Evolutionary conservation across 352 stramenopile genomes (phyloP).

Genomic region (Pythium insidiosum): DNA sequence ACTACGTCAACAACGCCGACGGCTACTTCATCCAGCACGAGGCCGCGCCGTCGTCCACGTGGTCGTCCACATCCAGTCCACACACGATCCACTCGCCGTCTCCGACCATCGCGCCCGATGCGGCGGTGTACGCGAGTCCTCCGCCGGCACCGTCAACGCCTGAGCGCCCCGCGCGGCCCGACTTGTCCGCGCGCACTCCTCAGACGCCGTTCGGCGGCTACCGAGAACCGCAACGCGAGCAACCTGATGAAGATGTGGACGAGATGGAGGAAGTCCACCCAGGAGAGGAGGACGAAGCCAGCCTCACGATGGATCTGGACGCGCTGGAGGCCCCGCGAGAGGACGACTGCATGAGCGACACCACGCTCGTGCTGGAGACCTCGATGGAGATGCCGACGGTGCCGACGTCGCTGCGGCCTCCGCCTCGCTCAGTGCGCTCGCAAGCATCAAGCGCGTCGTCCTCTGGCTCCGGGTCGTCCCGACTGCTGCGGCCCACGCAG

Average conservation of each 20-base stretch:
- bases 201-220: slow-evolving; percentile 14
- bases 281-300: slow-evolving; percentile 6
- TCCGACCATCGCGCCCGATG: neutral
- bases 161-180: neutral
- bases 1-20: slow-evolving; percentile 82
- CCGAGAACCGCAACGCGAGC: slow-evolving; percentile 23
- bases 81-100: neutral
- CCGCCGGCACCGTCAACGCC: slow-evolving; percentile 8
- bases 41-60: neutral
- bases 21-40: slow-evolving; percentile 52
- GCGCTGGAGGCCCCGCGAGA: no score
- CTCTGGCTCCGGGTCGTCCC: slow-evolving; percentile 13
- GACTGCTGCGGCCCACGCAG: slow-evolving; percentile 61
- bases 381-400: neutral
- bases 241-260: slow-evolving; percentile 9
- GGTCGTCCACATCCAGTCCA: no score
- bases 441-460: neutral
- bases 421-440: neutral
- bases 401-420: slow-evolving; percentile 12
- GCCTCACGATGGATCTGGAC: slow-evolving; percentile 9
- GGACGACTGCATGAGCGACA: slow-evolving; percentile 42
- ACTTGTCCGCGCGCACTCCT: neutral
- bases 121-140: neutral
- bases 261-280: no score
- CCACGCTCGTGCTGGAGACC: slow-evolving; percentile 32